Percentiles rank a stretch among this genome's conserved stretches.
These are phyloP conservation scores for Ceratobasidium sp. DNA, from an alignment of 1,284 basidiomycete genomes.

Conservation along the genomic window DNA sequence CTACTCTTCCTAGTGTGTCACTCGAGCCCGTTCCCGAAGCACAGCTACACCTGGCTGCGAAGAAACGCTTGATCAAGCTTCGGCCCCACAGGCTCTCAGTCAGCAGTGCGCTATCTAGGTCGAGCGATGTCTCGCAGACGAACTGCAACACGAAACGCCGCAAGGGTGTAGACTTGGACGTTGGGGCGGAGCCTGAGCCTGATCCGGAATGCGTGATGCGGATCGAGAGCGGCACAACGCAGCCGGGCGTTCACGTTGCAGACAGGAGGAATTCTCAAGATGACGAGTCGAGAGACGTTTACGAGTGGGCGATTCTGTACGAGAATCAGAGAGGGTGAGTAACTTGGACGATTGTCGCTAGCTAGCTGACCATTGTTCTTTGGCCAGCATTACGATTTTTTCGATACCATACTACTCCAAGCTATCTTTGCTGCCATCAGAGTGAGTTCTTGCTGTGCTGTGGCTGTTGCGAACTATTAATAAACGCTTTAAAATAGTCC, in stretches of 20 bases:
- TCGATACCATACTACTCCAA: conserved; percentile 76
- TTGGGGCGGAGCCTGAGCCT: neutral
- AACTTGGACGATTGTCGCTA: neutral
- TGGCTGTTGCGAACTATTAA: neutral
- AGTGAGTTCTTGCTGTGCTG: conserved; percentile 50
- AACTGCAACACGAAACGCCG: neutral
- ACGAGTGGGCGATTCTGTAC: conserved; percentile 78
- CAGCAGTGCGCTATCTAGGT: neutral
- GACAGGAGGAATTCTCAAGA: conserved; percentile 21
- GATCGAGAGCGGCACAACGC: neutral
- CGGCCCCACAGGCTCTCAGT: conserved; percentile 22
- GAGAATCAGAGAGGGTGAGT: conserved; percentile 82
- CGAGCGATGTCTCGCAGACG: conserved; percentile 6
- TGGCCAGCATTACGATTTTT: conserved; percentile 70
- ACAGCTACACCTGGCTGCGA: conserved; percentile 13
- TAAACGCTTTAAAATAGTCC: conserved; percentile 54
- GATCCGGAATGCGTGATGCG: conserved; percentile 36
- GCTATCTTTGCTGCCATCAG: conserved; percentile 72
- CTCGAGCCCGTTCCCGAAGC: conserved; percentile 28
- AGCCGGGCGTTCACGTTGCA: conserved; percentile 15
- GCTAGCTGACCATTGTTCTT: neutral
- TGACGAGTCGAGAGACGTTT: conserved; percentile 54
- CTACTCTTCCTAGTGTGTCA: conserved; percentile 21
- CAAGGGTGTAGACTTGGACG: conserved; percentile 10
- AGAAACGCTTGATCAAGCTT: conserved; percentile 4